phyloP scores from a whole-genome alignment of 1,284 basidiomycete species.

The Lentinus polychrous region DNA sequence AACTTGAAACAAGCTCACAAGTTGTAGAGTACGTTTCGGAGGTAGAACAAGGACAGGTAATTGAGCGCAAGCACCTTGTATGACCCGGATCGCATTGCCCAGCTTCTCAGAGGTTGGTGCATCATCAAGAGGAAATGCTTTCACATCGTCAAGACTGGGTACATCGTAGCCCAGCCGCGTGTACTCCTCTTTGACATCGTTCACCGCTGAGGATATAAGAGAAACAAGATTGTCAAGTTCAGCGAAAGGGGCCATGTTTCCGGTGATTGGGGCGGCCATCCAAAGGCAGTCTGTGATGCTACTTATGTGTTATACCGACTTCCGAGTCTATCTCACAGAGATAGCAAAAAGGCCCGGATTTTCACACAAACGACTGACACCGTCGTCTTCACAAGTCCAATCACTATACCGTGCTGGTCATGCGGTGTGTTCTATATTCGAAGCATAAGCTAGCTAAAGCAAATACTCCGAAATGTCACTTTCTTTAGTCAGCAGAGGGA shows the following conservation, averaged over 20 bases:
- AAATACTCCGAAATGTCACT: too few species aligned
- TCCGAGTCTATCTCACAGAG: too few species aligned
- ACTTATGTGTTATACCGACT: too few species aligned
- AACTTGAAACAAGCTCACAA: neutral
- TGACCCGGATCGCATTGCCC: conserved; percentile 2
- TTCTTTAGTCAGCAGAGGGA: too few species aligned
- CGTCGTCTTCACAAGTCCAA: too few species aligned
- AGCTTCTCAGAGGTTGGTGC: neutral
- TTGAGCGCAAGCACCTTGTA: conserved; percentile 8
- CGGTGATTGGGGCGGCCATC: too few species aligned
- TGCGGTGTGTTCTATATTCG: too few species aligned
- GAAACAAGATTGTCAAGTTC: conserved; percentile 5
- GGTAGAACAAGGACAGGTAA: conserved; percentile 2
- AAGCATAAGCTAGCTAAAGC: too few species aligned
- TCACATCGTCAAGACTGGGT: conserved; percentile 3
- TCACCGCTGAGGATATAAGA: conserved; percentile 6
- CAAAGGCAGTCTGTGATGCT: too few species aligned
- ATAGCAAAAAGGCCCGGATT: too few species aligned
- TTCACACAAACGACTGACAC: too few species aligned
- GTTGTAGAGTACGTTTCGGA: neutral
- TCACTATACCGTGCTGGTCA: too few species aligned
- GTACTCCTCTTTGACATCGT: conserved; percentile 2
- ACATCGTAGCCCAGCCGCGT: neutral
- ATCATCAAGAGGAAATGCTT: neutral
- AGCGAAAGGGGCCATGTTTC: conserved; percentile 5